Base-by-base conservation (phyloP, 495 filamentous ascomycete genomes). In the Podospora pseudoanserina region DNA sequence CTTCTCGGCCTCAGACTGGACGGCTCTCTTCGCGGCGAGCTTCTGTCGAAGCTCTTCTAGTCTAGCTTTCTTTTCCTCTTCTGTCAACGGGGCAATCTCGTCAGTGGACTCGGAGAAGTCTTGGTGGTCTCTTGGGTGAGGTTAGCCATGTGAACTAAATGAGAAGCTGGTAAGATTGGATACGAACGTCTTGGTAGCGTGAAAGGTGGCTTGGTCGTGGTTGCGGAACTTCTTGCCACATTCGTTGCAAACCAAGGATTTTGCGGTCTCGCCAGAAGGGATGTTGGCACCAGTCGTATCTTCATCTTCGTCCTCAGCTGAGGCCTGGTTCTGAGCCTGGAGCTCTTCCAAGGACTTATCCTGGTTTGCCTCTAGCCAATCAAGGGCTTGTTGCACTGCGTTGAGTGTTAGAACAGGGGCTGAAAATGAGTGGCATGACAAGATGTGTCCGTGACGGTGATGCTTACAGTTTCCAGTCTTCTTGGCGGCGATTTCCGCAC, bases 21-120 rank as follows among this genome's bases (percentile, higher is more conserved):
- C 82, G 1, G 88, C 88, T 62, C 85, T 83, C 84, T 95, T 97
- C 65, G 83, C 91, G 58, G 87, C 88, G 20, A 94, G 80, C 73
- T 88, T 91, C 70, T 86, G 81, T 56, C 88, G 83, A 30, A 97
- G 84, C 68, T 94, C 92, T 64, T 86, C 84, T 16, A 99, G 85
- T 65, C 85, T 88, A 26, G 86, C 84, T 73, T 90, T 89, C 80
- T 94, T 97, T 81, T 99, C 90, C 71, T 96, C 94, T 68, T 93
- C 93, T 0, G 92, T 98, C 72, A 99, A 83, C 1, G 94, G 92
- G 2, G 90, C 88, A 65, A 98, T 87, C 73, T 95, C 92, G 70
- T 97, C 94, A 2, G 90, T 94, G 0, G 93, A 97, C 77, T 99
- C 92, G 16, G 90, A 86, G 76, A 99, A 99, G 74, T 97, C 90